Conservation (phyloP, 345 rosid species). For the Syzygium aromaticum region DNA sequence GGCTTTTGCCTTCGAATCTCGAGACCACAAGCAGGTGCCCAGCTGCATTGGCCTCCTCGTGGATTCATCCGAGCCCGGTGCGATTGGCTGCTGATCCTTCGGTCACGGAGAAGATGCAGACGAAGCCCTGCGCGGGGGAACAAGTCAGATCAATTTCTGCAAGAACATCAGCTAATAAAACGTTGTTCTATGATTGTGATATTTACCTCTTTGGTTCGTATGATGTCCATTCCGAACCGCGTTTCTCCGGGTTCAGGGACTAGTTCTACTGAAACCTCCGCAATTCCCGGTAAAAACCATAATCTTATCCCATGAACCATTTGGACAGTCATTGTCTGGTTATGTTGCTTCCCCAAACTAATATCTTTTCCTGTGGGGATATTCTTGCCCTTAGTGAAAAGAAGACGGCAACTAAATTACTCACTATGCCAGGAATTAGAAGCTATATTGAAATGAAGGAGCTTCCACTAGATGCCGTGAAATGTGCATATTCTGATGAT, state of each 20-base stretch:
- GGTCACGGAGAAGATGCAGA: constrained; percentile 23
- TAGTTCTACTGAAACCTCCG: constrained; percentile 21
- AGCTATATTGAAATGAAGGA: background rate
- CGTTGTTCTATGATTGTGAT: background rate
- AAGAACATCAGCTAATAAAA: background rate
- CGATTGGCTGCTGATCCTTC: constrained; percentile 33
- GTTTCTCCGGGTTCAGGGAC: constrained; percentile 15
- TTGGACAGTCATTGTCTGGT: constrained; percentile 5
- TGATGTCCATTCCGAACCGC: constrained; percentile 38
- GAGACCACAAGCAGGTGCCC: constrained; percentile 29
- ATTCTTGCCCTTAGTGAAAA: constrained; percentile 10
- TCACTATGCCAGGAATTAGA: background rate
- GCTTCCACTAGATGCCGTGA: background rate
- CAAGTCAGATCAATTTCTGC: background rate
- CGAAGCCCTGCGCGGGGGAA: constrained; percentile 21
- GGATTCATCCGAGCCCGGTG: constrained; percentile 17
- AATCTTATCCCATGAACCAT: constrained; percentile 29
- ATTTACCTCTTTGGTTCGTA: constrained; percentile 32
- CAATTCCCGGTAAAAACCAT: constrained; percentile 43
- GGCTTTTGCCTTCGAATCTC: constrained; percentile 31
- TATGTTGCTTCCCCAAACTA: constrained; percentile 13
- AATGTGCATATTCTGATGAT: too few species aligned
- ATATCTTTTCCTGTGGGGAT: constrained; percentile 10
- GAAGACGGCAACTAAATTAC: background rate
- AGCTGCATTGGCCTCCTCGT: constrained; percentile 21